phyloP scores from a whole-genome alignment of 106 monocot species.

The Cymbidium sinense region DNA sequence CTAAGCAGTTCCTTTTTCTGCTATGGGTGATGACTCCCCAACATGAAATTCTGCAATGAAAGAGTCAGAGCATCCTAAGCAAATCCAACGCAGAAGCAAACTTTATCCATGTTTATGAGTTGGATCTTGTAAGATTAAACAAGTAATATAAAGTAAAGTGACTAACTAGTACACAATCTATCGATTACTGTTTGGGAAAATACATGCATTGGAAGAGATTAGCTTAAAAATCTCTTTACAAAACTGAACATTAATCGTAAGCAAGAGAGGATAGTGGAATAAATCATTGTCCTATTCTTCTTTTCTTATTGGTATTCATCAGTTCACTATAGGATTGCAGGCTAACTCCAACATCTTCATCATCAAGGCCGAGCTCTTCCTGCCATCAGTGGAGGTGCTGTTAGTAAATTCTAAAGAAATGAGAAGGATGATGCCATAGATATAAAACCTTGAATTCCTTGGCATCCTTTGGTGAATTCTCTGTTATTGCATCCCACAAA shows the following conservation, averaged over 20 bases:
- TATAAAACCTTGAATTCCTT: conserved; percentile 85
- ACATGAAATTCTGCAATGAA: not conserved
- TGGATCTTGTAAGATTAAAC: not conserved
- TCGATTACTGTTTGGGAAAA: not conserved
- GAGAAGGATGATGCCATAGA: not conserved
- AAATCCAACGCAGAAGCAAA: not conserved
- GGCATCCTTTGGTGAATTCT: conserved; percentile 77
- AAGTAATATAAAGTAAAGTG: not conserved
- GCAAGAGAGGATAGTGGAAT: not conserved
- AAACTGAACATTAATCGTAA: not conserved
- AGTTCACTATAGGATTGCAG: conserved; percentile 63
- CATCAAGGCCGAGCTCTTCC: conserved; percentile 94
- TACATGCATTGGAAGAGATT: not conserved
- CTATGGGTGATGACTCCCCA: no score
- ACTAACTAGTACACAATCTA: not conserved
- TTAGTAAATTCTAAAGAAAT: not conserved
- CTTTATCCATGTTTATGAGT: not conserved
- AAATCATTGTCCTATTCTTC: conserved; percentile 12
- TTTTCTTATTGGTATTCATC: conserved; percentile 38
- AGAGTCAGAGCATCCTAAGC: not conserved
- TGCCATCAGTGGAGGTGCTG: conserved; percentile 21
- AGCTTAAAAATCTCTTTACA: not conserved
- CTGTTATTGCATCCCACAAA: conserved; percentile 87
- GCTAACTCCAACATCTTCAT: conserved; percentile 84
- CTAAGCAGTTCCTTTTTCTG: no score